Percentiles rank a stretch among this genome's conserved stretches.
Evolutionary conservation across 2,329 filamentous ascomycete species (phyloP).

Genomic region (Alternaria dauci): DNA sequence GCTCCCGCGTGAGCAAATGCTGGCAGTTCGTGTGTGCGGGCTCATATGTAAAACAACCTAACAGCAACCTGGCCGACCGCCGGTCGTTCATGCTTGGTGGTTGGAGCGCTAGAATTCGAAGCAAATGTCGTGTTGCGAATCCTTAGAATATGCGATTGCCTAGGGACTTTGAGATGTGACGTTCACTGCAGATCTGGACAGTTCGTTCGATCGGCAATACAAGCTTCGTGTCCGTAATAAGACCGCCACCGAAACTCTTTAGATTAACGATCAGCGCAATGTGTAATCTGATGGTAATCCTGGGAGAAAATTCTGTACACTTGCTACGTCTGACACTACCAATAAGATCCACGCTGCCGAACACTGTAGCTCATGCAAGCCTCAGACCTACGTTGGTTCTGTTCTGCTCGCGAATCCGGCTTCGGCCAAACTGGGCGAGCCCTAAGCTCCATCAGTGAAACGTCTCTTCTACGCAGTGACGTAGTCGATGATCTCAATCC

Average conservation of each 20-base stretch:
- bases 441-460: not conserved
- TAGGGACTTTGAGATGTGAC: constrained; percentile 5
- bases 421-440: not conserved
- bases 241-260: not conserved
- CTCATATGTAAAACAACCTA: not conserved
- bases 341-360: not conserved
- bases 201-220: constrained; percentile 1
- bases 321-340: not conserved
- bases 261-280: not conserved
- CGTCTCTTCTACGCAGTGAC: not conserved
- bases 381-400: not conserved
- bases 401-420: not conserved
- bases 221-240: not conserved
- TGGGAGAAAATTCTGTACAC: not conserved
- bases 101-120: not conserved
- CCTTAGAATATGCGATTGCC: not conserved
- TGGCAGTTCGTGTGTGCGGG: not conserved
- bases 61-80: not conserved
- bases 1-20: not conserved
- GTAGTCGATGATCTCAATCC: not conserved
- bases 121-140: not conserved
- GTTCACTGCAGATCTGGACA: constrained; percentile 5
- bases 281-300: not conserved
- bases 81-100: not conserved
- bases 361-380: not conserved